phyloP scores from a whole-genome alignment of 768 basidiomycete genomes.

The Hysterangium stoloniferum region DNA sequence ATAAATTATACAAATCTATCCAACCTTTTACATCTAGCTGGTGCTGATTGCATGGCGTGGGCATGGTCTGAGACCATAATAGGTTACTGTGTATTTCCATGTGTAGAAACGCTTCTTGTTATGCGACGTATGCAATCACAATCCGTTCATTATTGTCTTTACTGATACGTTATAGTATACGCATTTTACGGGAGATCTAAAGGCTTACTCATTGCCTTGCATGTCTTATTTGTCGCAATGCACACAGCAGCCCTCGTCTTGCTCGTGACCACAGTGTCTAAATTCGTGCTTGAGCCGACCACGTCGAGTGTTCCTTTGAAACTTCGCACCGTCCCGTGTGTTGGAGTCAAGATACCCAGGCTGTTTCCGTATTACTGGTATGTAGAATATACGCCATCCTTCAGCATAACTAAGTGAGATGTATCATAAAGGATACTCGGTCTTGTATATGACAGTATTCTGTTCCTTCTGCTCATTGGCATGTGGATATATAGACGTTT shows the following conservation, averaged over 20 bases:
- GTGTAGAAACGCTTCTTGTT: slow-evolving; percentile 1
- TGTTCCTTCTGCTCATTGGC: slow-evolving; percentile 1
- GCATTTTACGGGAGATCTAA: slow-evolving; percentile 5
- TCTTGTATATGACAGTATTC: neutral
- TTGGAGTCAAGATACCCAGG: neutral
- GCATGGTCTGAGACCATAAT: neutral
- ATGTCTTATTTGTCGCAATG: neutral
- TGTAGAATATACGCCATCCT: neutral
- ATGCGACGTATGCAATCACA: neutral
- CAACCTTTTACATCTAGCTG: neutral
- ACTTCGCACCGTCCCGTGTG: slow-evolving; percentile 1
- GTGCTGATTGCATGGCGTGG: neutral
- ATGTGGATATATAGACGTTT: slow-evolving; percentile 1
- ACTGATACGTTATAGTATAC: slow-evolving; percentile 3
- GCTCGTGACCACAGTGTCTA: neutral
- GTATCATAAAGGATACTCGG: neutral
- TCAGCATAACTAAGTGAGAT: neutral
- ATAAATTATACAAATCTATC: slow-evolving; percentile 4
- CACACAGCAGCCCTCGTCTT: neutral
- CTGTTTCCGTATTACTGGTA: slow-evolving; percentile 5
- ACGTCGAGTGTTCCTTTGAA: neutral
- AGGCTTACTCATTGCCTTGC: neutral
- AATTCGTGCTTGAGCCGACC: neutral
- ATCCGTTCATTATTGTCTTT: neutral
- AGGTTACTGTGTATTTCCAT: neutral